A percentile compares a stretch with the other conserved stretches of the same genome.
Evolutionary conservation across 2,329 filamentous ascomycete genomes (phyloP).

Genomic region (Coniochaeta sp.): DNA sequence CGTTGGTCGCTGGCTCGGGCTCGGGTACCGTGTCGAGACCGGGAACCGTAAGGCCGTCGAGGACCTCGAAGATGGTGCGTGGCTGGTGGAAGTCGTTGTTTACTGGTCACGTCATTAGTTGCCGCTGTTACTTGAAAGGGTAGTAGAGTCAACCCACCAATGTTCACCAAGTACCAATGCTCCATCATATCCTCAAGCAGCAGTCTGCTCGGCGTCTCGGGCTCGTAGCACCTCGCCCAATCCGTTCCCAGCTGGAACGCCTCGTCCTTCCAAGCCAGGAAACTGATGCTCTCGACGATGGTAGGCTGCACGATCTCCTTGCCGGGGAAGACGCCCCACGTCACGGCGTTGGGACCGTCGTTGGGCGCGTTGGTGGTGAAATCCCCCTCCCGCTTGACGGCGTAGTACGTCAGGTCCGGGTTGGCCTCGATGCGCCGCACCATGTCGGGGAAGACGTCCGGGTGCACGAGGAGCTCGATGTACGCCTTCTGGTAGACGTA

Average conservation of each 20-base stretch:
- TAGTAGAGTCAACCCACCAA: constrained; percentile 52
- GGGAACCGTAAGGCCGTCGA: constrained; percentile 67
- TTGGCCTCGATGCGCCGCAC: constrained; percentile 70
- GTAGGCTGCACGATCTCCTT: constrained; percentile 99
- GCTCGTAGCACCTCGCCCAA: constrained; percentile 87
- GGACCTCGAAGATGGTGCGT: constrained; percentile 75
- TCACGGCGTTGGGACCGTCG: constrained; percentile 94
- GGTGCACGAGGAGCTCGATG: constrained; percentile 81
- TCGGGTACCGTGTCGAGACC: constrained; percentile 45
- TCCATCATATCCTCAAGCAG: constrained; percentile 81
- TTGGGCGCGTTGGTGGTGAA: constrained; percentile 78
- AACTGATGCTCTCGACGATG: constrained; percentile 97
- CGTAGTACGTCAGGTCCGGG: constrained; percentile 86
- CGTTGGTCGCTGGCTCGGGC: constrained; percentile 12
- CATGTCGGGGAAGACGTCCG: constrained; percentile 70
- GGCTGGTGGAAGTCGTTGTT: constrained; percentile 95
- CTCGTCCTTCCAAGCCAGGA: constrained; percentile 98
- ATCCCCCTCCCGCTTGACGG: constrained; percentile 75
- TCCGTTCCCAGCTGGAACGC: constrained; percentile 88
- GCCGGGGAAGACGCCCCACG: constrained; percentile 97
- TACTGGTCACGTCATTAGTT: constrained; percentile 36
- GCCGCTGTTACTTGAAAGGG: not conserved
- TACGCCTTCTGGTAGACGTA: constrained; percentile 99
- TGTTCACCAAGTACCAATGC: constrained; percentile 90
- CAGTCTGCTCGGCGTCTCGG: constrained; percentile 66